Evolutionary conservation across 23 red algal species (phyloP).

Genomic region (Agarophyton chilense): DNA sequence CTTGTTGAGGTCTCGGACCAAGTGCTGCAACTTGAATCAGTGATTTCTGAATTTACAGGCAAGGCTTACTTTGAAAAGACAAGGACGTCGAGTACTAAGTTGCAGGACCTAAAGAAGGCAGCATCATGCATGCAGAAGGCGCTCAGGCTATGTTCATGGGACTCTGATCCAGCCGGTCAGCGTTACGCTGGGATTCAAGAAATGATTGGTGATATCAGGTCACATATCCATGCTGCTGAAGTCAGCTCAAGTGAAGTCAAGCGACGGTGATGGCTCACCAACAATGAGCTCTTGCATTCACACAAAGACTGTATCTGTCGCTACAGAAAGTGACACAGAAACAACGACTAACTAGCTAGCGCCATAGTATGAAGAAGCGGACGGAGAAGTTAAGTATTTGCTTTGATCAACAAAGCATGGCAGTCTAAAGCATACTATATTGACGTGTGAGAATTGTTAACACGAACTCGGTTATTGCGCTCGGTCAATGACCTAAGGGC

Average conservation of each 20-base stretch:
- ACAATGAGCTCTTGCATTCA: not conserved
- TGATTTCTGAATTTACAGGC: not conserved
- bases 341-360: not conserved
- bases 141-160: not conserved
- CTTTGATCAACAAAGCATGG: not conserved
- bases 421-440: not conserved
- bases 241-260: not conserved
- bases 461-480: not conserved
- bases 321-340: no score
- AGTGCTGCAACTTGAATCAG: not conserved
- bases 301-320: no score
- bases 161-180: not conserved
- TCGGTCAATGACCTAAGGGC: not conserved
- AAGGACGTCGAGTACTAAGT: not conserved
- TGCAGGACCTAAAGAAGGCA: constrained; percentile 11
- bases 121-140: not conserved
- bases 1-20: not conserved
- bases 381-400: not conserved
- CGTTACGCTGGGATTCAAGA: not conserved
- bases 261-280: not conserved
- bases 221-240: not conserved
- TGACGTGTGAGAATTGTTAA: no score
- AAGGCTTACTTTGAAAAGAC: constrained; percentile 1
- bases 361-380: not conserved
- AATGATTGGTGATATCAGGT: not conserved